Conservation (phyloP, 495 filamentous ascomycete genomes). For the Penicillium coffeae region DNA sequence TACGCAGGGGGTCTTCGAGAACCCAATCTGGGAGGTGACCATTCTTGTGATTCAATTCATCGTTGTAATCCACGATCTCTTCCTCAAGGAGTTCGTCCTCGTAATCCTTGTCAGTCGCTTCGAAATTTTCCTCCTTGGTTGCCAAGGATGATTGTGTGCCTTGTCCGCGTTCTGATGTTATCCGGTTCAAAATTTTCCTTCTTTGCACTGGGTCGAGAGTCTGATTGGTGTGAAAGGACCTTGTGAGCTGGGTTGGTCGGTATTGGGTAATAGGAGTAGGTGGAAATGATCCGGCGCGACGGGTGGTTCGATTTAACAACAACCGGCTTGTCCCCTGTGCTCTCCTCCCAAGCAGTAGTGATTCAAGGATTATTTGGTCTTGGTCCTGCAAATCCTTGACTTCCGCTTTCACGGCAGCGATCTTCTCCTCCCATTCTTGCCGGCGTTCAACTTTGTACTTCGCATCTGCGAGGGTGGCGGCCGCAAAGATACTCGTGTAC, state of each 20-base stretch:
- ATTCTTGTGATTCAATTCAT: slow-evolving; percentile 8
- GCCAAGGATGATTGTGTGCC: background rate
- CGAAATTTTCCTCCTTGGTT: background rate
- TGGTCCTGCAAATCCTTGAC: slow-evolving; percentile 41
- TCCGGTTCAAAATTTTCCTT: background rate
- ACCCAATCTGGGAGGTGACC: slow-evolving; percentile 29
- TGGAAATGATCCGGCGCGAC: slow-evolving; percentile 11
- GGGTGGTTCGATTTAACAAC: slow-evolving; percentile 22
- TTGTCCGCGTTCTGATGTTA: background rate
- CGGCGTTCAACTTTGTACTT: slow-evolving; percentile 57
- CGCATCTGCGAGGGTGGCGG: slow-evolving; percentile 65
- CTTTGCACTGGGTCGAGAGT: slow-evolving; percentile 4
- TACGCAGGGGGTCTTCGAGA: slow-evolving; percentile 25
- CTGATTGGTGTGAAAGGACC: slow-evolving; percentile 22
- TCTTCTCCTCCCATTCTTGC: slow-evolving; percentile 59
- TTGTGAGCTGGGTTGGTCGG: slow-evolving; percentile 10
- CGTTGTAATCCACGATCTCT: background rate
- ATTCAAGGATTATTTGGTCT: slow-evolving; percentile 34
- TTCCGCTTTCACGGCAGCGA: slow-evolving; percentile 45
- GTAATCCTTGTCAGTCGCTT: slow-evolving; percentile 9
- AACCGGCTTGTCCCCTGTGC: slow-evolving; percentile 13
- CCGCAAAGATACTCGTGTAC: slow-evolving; percentile 69
- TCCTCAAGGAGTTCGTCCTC: slow-evolving; percentile 8
- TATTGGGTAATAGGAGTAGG: slow-evolving; percentile 7
- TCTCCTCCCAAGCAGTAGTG: slow-evolving; percentile 25